Evolutionary conservation across 805 yeast species (phyloP).

Genomic region (Candida tammaniensis): DNA sequence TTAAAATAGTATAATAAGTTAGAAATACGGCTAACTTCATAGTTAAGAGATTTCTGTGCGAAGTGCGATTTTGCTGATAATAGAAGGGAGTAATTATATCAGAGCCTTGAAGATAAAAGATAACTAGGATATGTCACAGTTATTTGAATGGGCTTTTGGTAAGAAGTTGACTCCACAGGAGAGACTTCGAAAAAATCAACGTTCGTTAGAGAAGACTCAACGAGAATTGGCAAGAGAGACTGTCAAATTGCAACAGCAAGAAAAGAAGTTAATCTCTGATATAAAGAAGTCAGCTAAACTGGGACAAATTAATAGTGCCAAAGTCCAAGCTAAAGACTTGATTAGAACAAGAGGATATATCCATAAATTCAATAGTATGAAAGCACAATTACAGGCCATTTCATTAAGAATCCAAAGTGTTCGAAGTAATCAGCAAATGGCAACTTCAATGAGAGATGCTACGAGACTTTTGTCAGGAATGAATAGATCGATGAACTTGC

Average conservation of each 20-base stretch:
- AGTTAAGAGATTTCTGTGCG: too few species aligned
- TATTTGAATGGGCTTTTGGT: conserved; percentile 94
- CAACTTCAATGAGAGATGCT: conserved; percentile 91
- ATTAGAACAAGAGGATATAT: conserved; percentile 83
- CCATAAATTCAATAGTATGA: conserved; percentile 88
- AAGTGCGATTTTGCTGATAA: too few species aligned
- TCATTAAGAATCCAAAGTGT: conserved; percentile 89
- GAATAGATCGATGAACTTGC: conserved; percentile 89
- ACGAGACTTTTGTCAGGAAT: conserved; percentile 78
- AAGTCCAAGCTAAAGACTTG: conserved; percentile 93
- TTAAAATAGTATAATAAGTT: too few species aligned
- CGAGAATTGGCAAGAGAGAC: conserved; percentile 90
- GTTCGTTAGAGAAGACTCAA: conserved; percentile 92
- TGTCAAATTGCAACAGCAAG: conserved; percentile 82
- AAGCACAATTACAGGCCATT: conserved; percentile 93
- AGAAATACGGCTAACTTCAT: too few species aligned
- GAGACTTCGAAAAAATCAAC: conserved; percentile 88
- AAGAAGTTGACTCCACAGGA: conserved; percentile 93
- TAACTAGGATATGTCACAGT: conserved; percentile 25
- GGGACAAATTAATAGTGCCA: conserved; percentile 86
- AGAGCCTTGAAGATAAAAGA: too few species aligned
- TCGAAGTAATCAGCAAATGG: conserved; percentile 92
- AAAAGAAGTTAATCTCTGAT: conserved; percentile 79
- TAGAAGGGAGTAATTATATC: too few species aligned
- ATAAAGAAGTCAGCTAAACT: conserved; percentile 89